Percentiles rank a stretch among this genome's conserved stretches.
phyloP scores from a whole-genome alignment of 306 rosid species.

The Rosa lucieae region DNA sequence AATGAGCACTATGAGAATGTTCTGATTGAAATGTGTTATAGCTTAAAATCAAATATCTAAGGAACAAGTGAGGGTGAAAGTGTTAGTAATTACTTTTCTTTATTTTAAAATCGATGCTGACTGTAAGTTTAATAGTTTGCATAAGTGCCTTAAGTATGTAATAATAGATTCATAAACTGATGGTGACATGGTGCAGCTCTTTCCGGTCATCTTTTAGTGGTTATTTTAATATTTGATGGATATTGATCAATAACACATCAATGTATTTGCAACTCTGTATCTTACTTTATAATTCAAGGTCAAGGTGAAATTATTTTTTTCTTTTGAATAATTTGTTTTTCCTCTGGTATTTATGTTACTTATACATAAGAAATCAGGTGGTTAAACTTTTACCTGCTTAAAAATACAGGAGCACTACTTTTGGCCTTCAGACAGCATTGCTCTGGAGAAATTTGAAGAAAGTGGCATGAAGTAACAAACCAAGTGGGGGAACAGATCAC shows the following conservation, averaged over 20 bases:
- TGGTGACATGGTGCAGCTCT: not conserved
- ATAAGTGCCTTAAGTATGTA: not conserved
- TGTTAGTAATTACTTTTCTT: slow-evolving; percentile 19
- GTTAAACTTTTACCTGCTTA: slow-evolving; percentile 21
- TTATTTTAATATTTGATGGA: not conserved
- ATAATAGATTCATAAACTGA: not conserved
- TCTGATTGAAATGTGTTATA: slow-evolving; percentile 68
- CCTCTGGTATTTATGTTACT: slow-evolving; percentile 6
- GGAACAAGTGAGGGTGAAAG: slow-evolving; percentile 49
- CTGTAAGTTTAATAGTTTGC: slow-evolving; percentile 1
- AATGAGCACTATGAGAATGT: slow-evolving; percentile 69
- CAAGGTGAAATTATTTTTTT: not conserved
- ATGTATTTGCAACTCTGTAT: not conserved
- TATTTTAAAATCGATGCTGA: not conserved
- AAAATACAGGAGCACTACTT: slow-evolving; percentile 68
- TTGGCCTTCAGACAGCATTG: slow-evolving; percentile 61
- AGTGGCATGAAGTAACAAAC: slow-evolving; percentile 64
- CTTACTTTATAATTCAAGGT: not conserved
- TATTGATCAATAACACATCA: not conserved
- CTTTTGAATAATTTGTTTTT: not conserved
- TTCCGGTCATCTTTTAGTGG: not conserved
- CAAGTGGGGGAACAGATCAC: slow-evolving; percentile 53
- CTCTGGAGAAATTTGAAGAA: slow-evolving; percentile 56
- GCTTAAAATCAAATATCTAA: slow-evolving; percentile 62
- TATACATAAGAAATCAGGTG: not conserved